These are phyloP conservation scores for Picea glauca DNA, from an alignment of 75 land plant genomes.

Conservation along the genomic window DNA sequence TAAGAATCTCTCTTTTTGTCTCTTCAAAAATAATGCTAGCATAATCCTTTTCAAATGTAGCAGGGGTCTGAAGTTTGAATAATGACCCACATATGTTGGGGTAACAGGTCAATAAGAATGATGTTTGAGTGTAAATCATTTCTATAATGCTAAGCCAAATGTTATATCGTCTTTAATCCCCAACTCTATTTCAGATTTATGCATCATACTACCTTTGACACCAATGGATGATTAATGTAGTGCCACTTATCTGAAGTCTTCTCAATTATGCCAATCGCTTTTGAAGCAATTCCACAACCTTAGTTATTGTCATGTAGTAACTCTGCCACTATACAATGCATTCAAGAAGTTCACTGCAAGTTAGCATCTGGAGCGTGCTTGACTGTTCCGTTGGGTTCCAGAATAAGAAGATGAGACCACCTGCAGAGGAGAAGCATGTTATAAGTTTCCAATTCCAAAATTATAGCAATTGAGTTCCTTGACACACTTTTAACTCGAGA, in stretches of 20 bases:
- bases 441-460: background rate
- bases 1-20: background rate
- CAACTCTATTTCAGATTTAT: too few species aligned
- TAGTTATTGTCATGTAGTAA: background rate
- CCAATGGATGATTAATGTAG: background rate
- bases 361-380: slow-evolving; percentile 15
- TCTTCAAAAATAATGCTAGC: background rate
- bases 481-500: background rate
- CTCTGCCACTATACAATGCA: background rate
- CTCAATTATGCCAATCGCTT: background rate
- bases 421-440: slow-evolving; percentile 8
- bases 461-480: background rate
- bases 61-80: background rate
- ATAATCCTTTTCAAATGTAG: background rate
- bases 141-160: background rate
- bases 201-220: too few species aligned
- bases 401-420: slow-evolving; percentile 26
- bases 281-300: background rate
- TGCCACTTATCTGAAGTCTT: background rate
- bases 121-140: background rate
- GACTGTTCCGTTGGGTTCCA: slow-evolving; percentile 24
- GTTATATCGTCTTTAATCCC: background rate
- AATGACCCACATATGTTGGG: background rate
- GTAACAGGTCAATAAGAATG: background rate
- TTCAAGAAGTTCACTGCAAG: background rate